Conservation (phyloP, 1,284 basidiomycete genomes). For the Albatrellus sp. region DNA sequence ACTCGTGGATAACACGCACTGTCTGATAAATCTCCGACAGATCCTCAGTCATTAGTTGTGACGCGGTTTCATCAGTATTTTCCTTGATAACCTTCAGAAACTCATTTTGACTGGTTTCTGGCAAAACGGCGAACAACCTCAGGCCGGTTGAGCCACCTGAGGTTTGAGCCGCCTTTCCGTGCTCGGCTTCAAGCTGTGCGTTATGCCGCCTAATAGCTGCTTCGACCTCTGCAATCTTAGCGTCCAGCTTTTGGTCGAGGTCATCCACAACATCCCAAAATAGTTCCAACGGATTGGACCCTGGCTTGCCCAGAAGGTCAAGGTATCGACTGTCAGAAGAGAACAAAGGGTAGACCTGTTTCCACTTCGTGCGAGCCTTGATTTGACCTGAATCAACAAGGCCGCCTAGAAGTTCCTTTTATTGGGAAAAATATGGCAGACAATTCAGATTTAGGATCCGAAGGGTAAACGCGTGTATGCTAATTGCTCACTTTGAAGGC, state of each 20-base stretch:
- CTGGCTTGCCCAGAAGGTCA: constrained; percentile 79
- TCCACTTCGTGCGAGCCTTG: constrained; percentile 83
- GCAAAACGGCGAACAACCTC: constrained; percentile 35
- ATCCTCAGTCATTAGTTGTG: constrained; percentile 38
- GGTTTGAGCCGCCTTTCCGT: not conserved
- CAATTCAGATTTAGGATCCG: constrained; percentile 1
- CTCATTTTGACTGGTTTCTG: constrained; percentile 49
- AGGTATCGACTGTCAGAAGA: constrained; percentile 73
- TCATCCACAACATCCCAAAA: constrained; percentile 92
- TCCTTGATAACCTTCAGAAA: constrained; percentile 47
- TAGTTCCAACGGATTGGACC: constrained; percentile 88
- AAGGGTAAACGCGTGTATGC: constrained; percentile 8
- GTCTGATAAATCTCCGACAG: constrained; percentile 51
- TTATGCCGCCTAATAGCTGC: constrained; percentile 44
- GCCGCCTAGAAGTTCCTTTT: constrained; percentile 57
- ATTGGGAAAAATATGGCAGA: constrained; percentile 1
- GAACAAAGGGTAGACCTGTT: constrained; percentile 72
- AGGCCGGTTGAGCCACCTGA: constrained; percentile 13
- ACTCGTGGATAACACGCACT: constrained; percentile 30
- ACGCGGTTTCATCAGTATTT: constrained; percentile 34
- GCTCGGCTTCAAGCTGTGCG: constrained; percentile 11
- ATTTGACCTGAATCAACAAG: constrained; percentile 59
- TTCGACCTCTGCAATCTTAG: constrained; percentile 54
- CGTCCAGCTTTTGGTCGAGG: constrained; percentile 76
- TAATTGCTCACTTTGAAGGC: constrained; percentile 55